Conservation (phyloP, 371 early-diverging fungal genomes). For the Syncephalastrum contaminatum region DNA sequence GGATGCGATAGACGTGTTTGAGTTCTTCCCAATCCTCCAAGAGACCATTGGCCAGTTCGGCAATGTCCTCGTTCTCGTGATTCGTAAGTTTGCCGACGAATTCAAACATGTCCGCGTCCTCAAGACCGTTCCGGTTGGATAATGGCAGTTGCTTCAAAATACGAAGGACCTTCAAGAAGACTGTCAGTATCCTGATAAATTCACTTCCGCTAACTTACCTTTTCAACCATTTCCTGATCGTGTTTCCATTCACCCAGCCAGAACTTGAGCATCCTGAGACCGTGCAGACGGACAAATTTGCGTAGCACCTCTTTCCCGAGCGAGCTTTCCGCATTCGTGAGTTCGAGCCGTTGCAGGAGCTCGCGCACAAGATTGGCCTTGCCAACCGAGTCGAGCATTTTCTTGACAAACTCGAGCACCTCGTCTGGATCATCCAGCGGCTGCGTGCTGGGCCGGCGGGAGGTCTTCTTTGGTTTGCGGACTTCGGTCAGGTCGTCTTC, state of each 20-base stretch:
- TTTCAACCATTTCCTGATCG: slow-evolving; percentile 33
- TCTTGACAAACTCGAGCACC: slow-evolving; percentile 64
- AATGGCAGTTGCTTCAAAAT: slow-evolving; percentile 61
- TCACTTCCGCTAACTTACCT: slow-evolving; percentile 15
- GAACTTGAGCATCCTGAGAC: slow-evolving; percentile 47
- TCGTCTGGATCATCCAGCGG: slow-evolving; percentile 54
- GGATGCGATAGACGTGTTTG: slow-evolving; percentile 62
- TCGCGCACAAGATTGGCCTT: slow-evolving; percentile 53
- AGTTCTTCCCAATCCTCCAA: slow-evolving; percentile 50
- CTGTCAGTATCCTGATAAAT: background rate
- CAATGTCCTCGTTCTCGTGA: slow-evolving; percentile 39
- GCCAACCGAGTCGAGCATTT: slow-evolving; percentile 62
- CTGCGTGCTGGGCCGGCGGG: slow-evolving; percentile 28
- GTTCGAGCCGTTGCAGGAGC: slow-evolving; percentile 37
- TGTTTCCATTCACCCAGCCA: slow-evolving; percentile 53
- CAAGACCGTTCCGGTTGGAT: slow-evolving; percentile 68
- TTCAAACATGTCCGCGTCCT: slow-evolving; percentile 61
- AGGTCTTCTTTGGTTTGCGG: slow-evolving; percentile 34
- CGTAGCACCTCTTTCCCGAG: slow-evolving; percentile 40
- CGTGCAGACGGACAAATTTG: slow-evolving; percentile 43
- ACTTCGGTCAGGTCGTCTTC: slow-evolving; percentile 20
- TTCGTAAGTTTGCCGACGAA: slow-evolving; percentile 42
- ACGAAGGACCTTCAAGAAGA: slow-evolving; percentile 15
- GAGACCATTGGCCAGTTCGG: slow-evolving; percentile 32
- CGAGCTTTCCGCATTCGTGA: slow-evolving; percentile 29